Conservation (phyloP, 2,329 filamentous ascomycete species). For the Ilyonectria mors-panacis region DNA sequence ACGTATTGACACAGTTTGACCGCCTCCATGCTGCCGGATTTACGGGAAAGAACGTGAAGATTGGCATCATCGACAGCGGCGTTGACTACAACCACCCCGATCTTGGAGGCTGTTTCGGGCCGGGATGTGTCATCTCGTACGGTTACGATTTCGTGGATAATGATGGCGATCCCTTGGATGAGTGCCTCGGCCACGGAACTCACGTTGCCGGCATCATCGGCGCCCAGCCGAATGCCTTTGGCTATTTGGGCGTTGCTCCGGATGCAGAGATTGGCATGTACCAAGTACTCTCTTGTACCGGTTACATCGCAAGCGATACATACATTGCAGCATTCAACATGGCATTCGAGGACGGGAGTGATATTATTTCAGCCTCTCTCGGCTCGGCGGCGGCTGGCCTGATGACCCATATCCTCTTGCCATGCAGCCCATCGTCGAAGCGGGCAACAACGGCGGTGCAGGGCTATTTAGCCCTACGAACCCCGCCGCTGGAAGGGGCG, state of each 20-base stretch:
- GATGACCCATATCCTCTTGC: no score
- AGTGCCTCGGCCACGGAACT: conserved; percentile 68
- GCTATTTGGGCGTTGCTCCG: conserved; percentile 68
- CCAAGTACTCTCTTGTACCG: no score
- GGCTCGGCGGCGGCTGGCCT: no score
- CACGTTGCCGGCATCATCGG: no score
- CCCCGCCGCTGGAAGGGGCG: neutral
- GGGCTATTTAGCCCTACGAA: neutral
- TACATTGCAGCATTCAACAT: conserved; percentile 69
- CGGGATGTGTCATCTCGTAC: conserved; percentile 67
- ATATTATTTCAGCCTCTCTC: conserved; percentile 62
- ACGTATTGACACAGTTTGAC: conserved; percentile 67
- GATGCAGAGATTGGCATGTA: conserved; percentile 68
- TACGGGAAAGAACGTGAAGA: conserved; percentile 63
- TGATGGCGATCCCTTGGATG: conserved; percentile 65
- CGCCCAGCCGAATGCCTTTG: conserved; percentile 61
- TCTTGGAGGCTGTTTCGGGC: conserved; percentile 73
- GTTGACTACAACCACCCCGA: conserved; percentile 73
- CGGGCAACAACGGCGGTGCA: neutral
- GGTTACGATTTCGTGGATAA: conserved; percentile 71
- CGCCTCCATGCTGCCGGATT: conserved; percentile 61
- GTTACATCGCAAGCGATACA: conserved; percentile 66
- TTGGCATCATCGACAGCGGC: conserved; percentile 66
- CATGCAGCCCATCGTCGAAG: neutral
- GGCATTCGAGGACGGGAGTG: conserved; percentile 68